These are phyloP conservation scores for Neocatenulostroma microsporum DNA, from an alignment of 2,329 filamentous ascomycete genomes.

Conservation along the genomic window DNA sequence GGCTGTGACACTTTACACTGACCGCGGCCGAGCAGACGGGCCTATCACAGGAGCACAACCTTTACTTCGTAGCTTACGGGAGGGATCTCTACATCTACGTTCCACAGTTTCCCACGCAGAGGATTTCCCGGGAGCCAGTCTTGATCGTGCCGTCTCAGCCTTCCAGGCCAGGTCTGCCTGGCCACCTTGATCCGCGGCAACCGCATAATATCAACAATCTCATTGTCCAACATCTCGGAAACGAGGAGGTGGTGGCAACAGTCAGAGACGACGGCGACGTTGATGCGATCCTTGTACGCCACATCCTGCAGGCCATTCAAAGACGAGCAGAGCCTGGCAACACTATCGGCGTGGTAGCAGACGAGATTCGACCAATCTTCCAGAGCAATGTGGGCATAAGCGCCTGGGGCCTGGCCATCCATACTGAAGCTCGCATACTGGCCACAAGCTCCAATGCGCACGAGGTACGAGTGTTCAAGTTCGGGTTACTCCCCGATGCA, in stretches of 20 bases:
- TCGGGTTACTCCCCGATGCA: slow-evolving; percentile 42
- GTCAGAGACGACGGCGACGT: slow-evolving; percentile 52
- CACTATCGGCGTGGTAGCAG: slow-evolving; percentile 32
- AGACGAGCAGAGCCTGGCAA: slow-evolving; percentile 24
- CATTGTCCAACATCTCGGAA: slow-evolving; percentile 38
- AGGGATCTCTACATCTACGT: slow-evolving; percentile 36
- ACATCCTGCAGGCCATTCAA: slow-evolving; percentile 28
- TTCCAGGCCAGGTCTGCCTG: slow-evolving; percentile 24
- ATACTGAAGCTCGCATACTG: slow-evolving; percentile 71
- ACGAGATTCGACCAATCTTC: slow-evolving; percentile 53
- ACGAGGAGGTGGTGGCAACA: slow-evolving; percentile 44
- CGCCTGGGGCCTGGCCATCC: slow-evolving; percentile 84
- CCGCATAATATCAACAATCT: slow-evolving; percentile 41
- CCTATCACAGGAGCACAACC: slow-evolving; percentile 39
- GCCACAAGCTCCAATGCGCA: slow-evolving; percentile 73
- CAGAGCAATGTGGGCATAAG: slow-evolving; percentile 66
- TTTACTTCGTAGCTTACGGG: slow-evolving; percentile 42
- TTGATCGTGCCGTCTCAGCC: slow-evolving; percentile 34
- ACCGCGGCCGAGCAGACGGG: slow-evolving; percentile 29
- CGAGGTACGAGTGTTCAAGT: slow-evolving; percentile 52
- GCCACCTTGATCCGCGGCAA: slow-evolving; percentile 29
- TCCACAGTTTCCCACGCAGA: slow-evolving; percentile 38
- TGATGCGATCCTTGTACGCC: slow-evolving; percentile 34
- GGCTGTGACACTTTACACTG: not conserved
- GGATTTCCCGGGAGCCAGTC: slow-evolving; percentile 27